Conservation (phyloP, 2,329 filamentous ascomycete species). For the Metarhizium humberi region DNA sequence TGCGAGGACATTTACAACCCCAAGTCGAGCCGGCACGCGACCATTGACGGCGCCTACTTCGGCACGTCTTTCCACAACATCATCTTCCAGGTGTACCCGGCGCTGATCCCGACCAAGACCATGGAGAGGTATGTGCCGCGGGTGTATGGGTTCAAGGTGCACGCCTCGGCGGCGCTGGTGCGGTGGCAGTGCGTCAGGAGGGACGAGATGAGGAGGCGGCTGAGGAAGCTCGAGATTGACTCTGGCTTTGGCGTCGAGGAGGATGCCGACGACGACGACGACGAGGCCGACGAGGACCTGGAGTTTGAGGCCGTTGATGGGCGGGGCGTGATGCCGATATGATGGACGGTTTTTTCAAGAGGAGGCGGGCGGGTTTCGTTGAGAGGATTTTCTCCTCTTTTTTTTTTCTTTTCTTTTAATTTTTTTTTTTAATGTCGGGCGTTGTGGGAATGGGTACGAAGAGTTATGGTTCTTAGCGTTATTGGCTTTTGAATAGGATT, state of each 20-base stretch:
- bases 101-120: slow-evolving; percentile 78
- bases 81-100: slow-evolving; percentile 95
- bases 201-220: slow-evolving; percentile 70
- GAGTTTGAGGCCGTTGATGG: slow-evolving; percentile 29
- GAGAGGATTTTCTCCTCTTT: neutral
- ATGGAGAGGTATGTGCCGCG: slow-evolving; percentile 78
- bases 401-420: neutral
- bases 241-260: slow-evolving; percentile 68
- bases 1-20: slow-evolving; percentile 99
- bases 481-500: slow-evolving; percentile 1
- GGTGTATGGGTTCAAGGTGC: slow-evolving; percentile 92
- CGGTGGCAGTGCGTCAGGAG: slow-evolving; percentile 82
- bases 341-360: slow-evolving; percentile 1
- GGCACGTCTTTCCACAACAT: slow-evolving; percentile 98
- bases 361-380: neutral
- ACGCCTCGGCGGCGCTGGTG: slow-evolving; percentile 76
- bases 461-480: neutral
- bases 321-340: slow-evolving; percentile 15
- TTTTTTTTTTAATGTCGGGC: neutral
- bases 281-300: slow-evolving; percentile 42
- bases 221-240: slow-evolving; percentile 64
- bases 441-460: neutral
- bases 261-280: slow-evolving; percentile 54
- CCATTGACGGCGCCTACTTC: slow-evolving; percentile 96
- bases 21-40: slow-evolving; percentile 89